These are phyloP conservation scores for Hymenoscyphus infarciens DNA, from an alignment of 2,329 filamentous ascomycete species.

Conservation along the genomic window DNA sequence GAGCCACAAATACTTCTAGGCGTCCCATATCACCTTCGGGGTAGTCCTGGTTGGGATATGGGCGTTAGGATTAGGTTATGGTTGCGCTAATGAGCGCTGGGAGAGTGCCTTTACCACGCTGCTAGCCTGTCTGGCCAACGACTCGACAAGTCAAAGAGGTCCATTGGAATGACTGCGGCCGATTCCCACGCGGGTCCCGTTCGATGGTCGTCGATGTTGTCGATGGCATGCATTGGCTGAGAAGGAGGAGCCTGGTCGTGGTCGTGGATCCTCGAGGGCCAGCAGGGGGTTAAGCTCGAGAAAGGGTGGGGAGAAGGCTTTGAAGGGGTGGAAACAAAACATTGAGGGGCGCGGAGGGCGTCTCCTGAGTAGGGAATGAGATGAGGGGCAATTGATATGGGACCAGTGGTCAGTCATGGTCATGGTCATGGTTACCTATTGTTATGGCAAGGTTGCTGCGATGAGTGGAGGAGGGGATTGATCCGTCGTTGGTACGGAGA, in stretches of 20 bases:
- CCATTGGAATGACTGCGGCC: background rate
- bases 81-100: too few species aligned
- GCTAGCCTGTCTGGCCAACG: background rate
- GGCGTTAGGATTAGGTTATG: too few species aligned
- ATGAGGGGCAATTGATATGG: too few species aligned
- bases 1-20: too few species aligned
- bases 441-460: too few species aligned
- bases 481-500: too few species aligned
- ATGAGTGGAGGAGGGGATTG: too few species aligned
- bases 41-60: too few species aligned
- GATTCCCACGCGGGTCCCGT: background rate
- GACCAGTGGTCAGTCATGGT: too few species aligned
- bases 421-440: too few species aligned
- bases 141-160: background rate
- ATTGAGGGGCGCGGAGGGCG: background rate
- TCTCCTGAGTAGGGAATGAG: background rate
- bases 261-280: background rate
- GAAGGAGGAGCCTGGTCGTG: background rate
- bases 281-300: background rate
- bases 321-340: background rate
- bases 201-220: background rate
- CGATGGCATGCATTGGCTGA: conserved; percentile 3
- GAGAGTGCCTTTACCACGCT: too few species aligned
- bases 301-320: background rate
- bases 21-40: too few species aligned